Conservation (phyloP, 371 early-diverging fungal species). For the Blakeslea trispora region DNA sequence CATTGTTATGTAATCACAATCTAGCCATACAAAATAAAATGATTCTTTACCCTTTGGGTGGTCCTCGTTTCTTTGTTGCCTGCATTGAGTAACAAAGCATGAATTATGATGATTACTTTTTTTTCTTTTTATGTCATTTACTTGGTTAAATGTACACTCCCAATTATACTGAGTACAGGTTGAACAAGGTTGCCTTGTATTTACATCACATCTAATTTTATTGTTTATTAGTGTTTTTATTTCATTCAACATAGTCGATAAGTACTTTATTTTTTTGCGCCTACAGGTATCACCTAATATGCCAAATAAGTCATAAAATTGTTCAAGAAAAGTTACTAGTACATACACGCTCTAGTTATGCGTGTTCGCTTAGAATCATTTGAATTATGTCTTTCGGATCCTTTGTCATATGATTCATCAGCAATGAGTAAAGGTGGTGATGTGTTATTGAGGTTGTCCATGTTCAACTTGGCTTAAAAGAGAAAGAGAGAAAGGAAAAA, state of each 20-base stretch:
- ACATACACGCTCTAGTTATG: conserved; percentile 45
- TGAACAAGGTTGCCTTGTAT: conserved; percentile 37
- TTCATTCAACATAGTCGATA: neutral
- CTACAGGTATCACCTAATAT: conserved; percentile 48
- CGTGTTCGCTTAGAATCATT: conserved; percentile 23
- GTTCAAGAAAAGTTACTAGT: neutral
- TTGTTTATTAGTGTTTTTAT: neutral
- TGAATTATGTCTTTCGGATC: neutral
- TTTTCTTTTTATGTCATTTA: conserved; percentile 16
- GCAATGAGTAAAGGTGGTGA: no score
- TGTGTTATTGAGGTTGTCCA: neutral
- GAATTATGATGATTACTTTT: neutral
- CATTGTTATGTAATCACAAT: no score
- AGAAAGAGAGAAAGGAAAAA: no score
- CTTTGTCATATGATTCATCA: neutral
- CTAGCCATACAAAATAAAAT: neutral
- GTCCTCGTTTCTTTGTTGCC: conserved; percentile 50
- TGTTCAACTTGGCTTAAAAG: no score
- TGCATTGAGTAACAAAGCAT: conserved; percentile 10
- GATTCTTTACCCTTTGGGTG: conserved; percentile 50
- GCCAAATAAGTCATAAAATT: neutral
- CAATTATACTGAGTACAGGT: conserved; percentile 45
- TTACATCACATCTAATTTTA: conserved; percentile 42
- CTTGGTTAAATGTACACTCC: conserved; percentile 51
- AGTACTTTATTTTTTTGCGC: conserved; percentile 48